Evolutionary conservation across 2,329 filamentous ascomycete genomes (phyloP).

Genomic region (Rhynchosporium agropyri): DNA sequence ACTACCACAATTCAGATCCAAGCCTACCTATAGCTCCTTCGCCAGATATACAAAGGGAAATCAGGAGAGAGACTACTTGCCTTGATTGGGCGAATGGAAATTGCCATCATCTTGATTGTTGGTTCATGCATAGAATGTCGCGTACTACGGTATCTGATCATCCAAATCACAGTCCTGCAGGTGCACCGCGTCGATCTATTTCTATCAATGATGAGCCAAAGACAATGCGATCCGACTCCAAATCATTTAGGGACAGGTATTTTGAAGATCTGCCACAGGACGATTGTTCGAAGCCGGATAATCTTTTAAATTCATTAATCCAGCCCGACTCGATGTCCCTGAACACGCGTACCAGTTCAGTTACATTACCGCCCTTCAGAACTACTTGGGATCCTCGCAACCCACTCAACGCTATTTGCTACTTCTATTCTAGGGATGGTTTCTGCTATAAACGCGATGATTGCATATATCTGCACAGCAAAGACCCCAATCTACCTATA

Average conservation of each 20-base stretch:
- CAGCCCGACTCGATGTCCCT: neutral
- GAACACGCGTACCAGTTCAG: neutral
- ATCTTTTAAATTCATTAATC: neutral
- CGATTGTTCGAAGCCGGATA: neutral
- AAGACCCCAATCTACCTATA: neutral
- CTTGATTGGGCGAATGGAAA: slow-evolving; percentile 3
- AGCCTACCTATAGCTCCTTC: slow-evolving; percentile 14
- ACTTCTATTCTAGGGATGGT: neutral
- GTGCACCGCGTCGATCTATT: neutral
- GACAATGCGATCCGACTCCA: neutral
- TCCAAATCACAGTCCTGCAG: neutral
- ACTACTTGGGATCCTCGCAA: neutral
- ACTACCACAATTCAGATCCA: slow-evolving; percentile 22
- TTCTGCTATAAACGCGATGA: neutral
- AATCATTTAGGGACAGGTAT: neutral
- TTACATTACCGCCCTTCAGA: neutral
- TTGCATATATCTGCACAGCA: slow-evolving; percentile 6
- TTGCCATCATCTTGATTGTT: neutral
- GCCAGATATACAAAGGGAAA: neutral
- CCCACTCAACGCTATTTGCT: slow-evolving; percentile 1
- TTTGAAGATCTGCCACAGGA: neutral
- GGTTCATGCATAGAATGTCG: neutral
- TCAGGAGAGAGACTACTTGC: slow-evolving; percentile 14
- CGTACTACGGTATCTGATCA: neutral
- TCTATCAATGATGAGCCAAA: slow-evolving; percentile 3